These are phyloP conservation scores for Phialophora chinensis DNA, from an alignment of 2,329 filamentous ascomycete genomes.

Conservation along the genomic window DNA sequence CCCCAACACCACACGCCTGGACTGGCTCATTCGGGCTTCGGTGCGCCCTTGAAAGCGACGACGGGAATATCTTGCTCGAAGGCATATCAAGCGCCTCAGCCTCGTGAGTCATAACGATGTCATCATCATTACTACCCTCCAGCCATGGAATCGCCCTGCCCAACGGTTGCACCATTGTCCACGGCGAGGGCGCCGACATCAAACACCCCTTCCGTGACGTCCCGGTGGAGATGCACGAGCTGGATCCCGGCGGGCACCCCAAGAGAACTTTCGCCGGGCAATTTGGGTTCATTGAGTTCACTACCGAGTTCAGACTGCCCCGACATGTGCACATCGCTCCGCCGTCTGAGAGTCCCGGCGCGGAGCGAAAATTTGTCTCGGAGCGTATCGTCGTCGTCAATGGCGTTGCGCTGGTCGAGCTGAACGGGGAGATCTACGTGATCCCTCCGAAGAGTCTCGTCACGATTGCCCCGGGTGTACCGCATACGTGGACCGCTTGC, in stretches of 20 bases:
- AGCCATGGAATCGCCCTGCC: slow-evolving; percentile 26
- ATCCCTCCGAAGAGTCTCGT: slow-evolving; percentile 33
- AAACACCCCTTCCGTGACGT: slow-evolving; percentile 31
- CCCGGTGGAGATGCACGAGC: slow-evolving; percentile 34
- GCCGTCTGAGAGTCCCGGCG: background rate
- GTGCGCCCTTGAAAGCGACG: background rate
- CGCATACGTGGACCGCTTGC: slow-evolving; percentile 35
- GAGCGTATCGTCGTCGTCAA: slow-evolving; percentile 34
- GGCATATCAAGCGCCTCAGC: background rate
- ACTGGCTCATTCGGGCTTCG: background rate
- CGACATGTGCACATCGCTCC: slow-evolving; percentile 35
- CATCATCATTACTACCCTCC: slow-evolving; percentile 5
- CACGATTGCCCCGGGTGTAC: slow-evolving; percentile 31
- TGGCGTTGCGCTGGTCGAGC: slow-evolving; percentile 31
- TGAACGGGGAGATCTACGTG: slow-evolving; percentile 31
- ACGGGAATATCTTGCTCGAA: background rate
- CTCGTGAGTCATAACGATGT: slow-evolving; percentile 7
- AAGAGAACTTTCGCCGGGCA: slow-evolving; percentile 25
- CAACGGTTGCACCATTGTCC: slow-evolving; percentile 29
- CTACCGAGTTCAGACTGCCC: slow-evolving; percentile 28
- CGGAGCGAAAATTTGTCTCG: slow-evolving; percentile 17
- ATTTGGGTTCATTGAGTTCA: slow-evolving; percentile 35
- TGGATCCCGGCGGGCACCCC: slow-evolving; percentile 23
- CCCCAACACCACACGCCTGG: background rate
- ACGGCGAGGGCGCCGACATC: slow-evolving; percentile 30